Percentiles rank a stretch among this genome's conserved stretches.
Evolutionary conservation across 352 stramenopile species (phyloP).

Genomic region (Globisporangium echinulatum): DNA sequence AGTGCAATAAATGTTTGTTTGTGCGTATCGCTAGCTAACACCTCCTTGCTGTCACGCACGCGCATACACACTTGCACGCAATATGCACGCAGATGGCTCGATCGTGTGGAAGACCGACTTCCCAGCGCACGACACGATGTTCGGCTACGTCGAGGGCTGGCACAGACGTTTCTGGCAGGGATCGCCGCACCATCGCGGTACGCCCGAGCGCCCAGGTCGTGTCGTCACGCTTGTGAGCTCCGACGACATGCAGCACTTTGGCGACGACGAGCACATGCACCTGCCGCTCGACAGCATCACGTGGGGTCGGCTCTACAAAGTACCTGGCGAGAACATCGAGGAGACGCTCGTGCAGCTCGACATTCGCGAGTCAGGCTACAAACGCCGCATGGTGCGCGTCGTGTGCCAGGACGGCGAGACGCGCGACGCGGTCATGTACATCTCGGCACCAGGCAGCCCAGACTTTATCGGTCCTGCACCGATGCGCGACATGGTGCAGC

Average conservation of each 20-base stretch:
- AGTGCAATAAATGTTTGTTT: no score
- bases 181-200: conserved; percentile 83
- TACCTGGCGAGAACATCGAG: conserved; percentile 70
- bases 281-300: conserved; percentile 57
- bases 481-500: conserved; percentile 68
- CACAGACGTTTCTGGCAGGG: conserved; percentile 88
- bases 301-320: conserved; percentile 85
- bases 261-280: conserved; percentile 60
- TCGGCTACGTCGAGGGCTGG: conserved; percentile 70
- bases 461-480: conserved; percentile 75
- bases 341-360: conserved; percentile 76
- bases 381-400: conserved; percentile 70
- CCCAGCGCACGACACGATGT: conserved; percentile 20
- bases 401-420: conserved; percentile 62
- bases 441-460: conserved; percentile 74
- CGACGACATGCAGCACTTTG: conserved; percentile 66
- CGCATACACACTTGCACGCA: no score
- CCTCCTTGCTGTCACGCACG: background rate
- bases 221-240: conserved; percentile 84
- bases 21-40: background rate
- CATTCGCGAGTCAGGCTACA: conserved; percentile 82
- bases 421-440: conserved; percentile 76
- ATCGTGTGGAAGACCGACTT: conserved; percentile 31
- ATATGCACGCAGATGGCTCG: conserved; percentile 13
- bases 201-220: conserved; percentile 60